These are phyloP conservation scores for Herpetomonas samuelpessoai DNA, from an alignment of 208 protist species.

Conservation along the genomic window DNA sequence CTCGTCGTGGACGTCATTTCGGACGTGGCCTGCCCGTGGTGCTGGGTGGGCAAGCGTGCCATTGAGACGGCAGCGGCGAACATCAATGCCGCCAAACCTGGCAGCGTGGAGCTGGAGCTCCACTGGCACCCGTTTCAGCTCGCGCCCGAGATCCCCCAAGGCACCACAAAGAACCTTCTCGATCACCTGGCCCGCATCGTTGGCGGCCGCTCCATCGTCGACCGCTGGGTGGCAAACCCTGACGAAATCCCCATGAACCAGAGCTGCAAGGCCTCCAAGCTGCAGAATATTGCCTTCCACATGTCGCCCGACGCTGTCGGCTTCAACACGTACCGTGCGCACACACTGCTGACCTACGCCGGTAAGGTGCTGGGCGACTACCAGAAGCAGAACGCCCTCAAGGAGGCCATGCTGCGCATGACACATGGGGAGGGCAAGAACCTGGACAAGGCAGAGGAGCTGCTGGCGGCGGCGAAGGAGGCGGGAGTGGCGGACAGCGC, in stretches of 20 bases:
- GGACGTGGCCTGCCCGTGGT: conserved; percentile 40
- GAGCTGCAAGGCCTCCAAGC: conserved; percentile 18
- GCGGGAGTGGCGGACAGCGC: conserved; percentile 14
- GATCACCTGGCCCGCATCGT: conserved; percentile 19
- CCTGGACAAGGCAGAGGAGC: conserved; percentile 15
- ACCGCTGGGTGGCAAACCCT: conserved; percentile 24
- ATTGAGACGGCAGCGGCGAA: conserved; percentile 29
- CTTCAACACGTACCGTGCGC: conserved; percentile 37
- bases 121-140: conserved; percentile 45
- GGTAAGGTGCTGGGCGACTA: conserved; percentile 20
- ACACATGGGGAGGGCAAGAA: conserved; percentile 35
- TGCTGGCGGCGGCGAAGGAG: conserved; percentile 22
- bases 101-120: conserved; percentile 26
- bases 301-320: conserved; percentile 1
- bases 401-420: conserved; percentile 43
- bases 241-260: conserved; percentile 42
- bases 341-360: conserved; percentile 31
- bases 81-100: conserved; percentile 15
- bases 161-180: conserved; percentile 9
- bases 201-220: conserved; percentile 8
- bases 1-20: conserved; percentile 29
- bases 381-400: conserved; percentile 24
- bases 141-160: conserved; percentile 11
- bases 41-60: conserved; percentile 44
- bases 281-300: conserved; percentile 27